A percentile compares a stretch with the other conserved stretches of the same genome.
These are phyloP conservation scores for Boletus hoseneyae DNA, from an alignment of 1,284 basidiomycete genomes.

Conservation along the genomic window DNA sequence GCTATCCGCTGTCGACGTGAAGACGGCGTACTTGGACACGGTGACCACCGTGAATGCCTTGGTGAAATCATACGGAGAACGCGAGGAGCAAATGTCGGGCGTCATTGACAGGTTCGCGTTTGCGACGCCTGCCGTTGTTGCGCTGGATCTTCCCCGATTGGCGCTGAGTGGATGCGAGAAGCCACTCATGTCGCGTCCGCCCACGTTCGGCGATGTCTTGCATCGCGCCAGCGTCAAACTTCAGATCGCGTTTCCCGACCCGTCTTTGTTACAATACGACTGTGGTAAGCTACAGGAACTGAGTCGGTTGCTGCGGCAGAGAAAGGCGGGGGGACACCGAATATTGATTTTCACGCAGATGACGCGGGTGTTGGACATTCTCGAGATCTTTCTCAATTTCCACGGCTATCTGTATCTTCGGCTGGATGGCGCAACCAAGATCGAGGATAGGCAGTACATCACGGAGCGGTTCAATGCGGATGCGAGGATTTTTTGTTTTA, in stretches of 20 bases:
- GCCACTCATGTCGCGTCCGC: constrained; percentile 33
- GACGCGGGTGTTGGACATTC: constrained; percentile 92
- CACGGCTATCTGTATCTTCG: constrained; percentile 93
- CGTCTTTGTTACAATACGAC: constrained; percentile 90
- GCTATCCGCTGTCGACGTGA: constrained; percentile 42
- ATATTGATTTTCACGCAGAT: constrained; percentile 97
- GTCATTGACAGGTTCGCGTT: constrained; percentile 79
- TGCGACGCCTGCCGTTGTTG: constrained; percentile 78
- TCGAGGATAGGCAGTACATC: constrained; percentile 93
- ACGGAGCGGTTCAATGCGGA: constrained; percentile 98
- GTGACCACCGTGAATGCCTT: constrained; percentile 42
- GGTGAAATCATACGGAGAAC: constrained; percentile 63
- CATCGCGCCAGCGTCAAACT: constrained; percentile 79
- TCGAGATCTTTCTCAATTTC: constrained; percentile 91
- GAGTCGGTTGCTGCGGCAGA: constrained; percentile 73
- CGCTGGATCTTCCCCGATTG: constrained; percentile 67
- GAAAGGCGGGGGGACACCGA: constrained; percentile 85
- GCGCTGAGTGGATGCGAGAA: constrained; percentile 48
- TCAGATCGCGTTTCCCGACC: constrained; percentile 93
- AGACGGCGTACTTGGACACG: constrained; percentile 41
- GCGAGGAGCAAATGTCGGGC: constrained; percentile 54
- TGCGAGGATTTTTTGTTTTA: constrained; percentile 88
- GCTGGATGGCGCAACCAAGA: constrained; percentile 92
- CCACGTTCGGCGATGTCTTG: constrained; percentile 63
- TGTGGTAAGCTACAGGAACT: constrained; percentile 94